Evolutionary conservation across 768 basidiomycete genomes (phyloP).

Genomic region (Suillus fuscotomentosus): DNA sequence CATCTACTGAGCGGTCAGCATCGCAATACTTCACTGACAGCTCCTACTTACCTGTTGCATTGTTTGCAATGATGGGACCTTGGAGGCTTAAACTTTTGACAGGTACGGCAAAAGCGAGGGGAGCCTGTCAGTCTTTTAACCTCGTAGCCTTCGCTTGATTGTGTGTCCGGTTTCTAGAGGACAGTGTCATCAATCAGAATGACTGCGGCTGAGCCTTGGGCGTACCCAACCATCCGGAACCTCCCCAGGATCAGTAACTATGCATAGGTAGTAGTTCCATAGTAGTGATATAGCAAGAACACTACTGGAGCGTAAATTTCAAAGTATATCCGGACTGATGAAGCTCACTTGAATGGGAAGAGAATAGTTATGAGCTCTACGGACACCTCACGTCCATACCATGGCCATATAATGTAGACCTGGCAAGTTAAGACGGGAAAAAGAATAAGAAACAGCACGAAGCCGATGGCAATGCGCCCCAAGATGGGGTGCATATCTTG

Average conservation of each 20-base stretch:
- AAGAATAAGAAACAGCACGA: conserved; percentile 69
- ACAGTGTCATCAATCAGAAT: conserved; percentile 7
- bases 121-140: conserved; percentile 85
- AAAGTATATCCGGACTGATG: neutral
- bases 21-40: neutral
- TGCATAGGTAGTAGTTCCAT: conserved; percentile 88
- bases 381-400: conserved; percentile 79
- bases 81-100: conserved; percentile 82
- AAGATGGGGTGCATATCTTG: conserved; percentile 44
- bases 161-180: conserved; percentile 69
- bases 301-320: conserved; percentile 40
- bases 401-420: conserved; percentile 88
- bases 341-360: conserved; percentile 84
- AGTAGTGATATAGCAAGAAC: conserved; percentile 71
- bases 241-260: conserved; percentile 78
- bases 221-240: conserved; percentile 81
- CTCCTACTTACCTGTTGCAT: conserved; percentile 67
- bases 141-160: conserved; percentile 70
- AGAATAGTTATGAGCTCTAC: conserved; percentile 76
- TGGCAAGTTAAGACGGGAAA: conserved; percentile 92
- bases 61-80: conserved; percentile 90
- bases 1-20: conserved; percentile 44
- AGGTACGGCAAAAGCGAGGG: conserved; percentile 85
- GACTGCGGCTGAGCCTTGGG: neutral
- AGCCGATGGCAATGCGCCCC: conserved; percentile 62